phyloP scores from a whole-genome alignment of 441 rosid species.

The Viola pubescens region DNA sequence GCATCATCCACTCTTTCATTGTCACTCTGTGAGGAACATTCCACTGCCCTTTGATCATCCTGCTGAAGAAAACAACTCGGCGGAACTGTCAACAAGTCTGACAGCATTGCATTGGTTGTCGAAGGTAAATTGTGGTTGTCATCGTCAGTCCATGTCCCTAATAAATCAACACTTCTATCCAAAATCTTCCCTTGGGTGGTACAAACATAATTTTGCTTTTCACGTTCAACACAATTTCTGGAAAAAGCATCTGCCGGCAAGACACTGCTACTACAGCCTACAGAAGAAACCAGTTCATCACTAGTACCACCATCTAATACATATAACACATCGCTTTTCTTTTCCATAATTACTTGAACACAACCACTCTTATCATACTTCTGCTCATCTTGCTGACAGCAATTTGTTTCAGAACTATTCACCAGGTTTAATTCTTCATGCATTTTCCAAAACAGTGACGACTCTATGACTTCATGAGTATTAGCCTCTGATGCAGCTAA shows the following conservation, averaged over 20 bases:
- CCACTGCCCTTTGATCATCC: slow-evolving; percentile 28
- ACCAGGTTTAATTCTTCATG: background rate
- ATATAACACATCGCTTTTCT: slow-evolving; percentile 9
- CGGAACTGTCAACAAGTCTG: slow-evolving; percentile 22
- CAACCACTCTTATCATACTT: background rate
- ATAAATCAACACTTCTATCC: slow-evolving; percentile 12
- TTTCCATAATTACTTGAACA: slow-evolving; percentile 7
- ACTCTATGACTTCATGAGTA: too few relatives aligned
- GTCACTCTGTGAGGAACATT: slow-evolving; percentile 24
- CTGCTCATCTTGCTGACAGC: slow-evolving; percentile 7
- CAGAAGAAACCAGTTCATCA: background rate
- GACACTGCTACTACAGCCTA: background rate
- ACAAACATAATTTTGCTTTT: slow-evolving; percentile 18
- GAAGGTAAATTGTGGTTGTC: slow-evolving; percentile 16
- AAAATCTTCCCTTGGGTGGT: slow-evolving; percentile 24
- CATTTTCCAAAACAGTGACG: background rate
- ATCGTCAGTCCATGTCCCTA: background rate
- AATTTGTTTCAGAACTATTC: background rate
- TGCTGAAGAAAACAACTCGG: slow-evolving; percentile 22
- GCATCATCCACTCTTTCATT: slow-evolving; percentile 35
- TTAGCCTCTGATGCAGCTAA: too few relatives aligned
- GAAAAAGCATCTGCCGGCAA: background rate
- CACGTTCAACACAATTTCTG: background rate
- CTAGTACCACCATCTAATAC: background rate
- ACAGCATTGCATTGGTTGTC: slow-evolving; percentile 24